A percentile compares a stretch with the other conserved stretches of the same genome.
These are phyloP conservation scores for Pelargonium australe DNA, from an alignment of 441 rosid species.

Conservation along the genomic window DNA sequence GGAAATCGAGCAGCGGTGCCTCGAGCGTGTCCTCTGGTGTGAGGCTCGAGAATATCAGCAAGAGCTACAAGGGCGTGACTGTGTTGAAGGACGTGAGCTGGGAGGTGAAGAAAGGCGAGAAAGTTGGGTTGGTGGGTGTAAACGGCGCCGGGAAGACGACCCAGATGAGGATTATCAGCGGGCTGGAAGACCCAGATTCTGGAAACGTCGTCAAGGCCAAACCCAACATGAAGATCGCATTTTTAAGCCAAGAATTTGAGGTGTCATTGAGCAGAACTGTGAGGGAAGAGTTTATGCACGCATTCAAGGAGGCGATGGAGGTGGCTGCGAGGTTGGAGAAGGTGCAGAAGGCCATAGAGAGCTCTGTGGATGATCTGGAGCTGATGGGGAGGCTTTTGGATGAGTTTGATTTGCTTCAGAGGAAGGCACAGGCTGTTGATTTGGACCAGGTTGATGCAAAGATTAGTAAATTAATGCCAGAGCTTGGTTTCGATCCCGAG, in stretches of 20 bases:
- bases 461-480: conserved; percentile 84
- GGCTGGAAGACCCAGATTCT: conserved; percentile 77
- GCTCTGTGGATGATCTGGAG: conserved; percentile 73
- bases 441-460: conserved; percentile 69
- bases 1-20: conserved; percentile 36
- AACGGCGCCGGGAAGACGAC: conserved; percentile 96
- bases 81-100: conserved; percentile 73
- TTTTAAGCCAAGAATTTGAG: conserved; percentile 86
- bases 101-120: conserved; percentile 91
- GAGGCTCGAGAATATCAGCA: conserved; percentile 73
- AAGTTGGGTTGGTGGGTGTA: conserved; percentile 82
- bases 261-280: conserved; percentile 80
- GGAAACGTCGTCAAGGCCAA: conserved; percentile 79
- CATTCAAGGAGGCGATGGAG: conserved; percentile 86
- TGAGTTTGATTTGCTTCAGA: conserved; percentile 84
- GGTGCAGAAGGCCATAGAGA: conserved; percentile 76
- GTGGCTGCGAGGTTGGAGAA: conserved; percentile 55
- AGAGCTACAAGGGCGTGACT: conserved; percentile 74
- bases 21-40: conserved; percentile 75
- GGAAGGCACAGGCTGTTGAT: conserved; percentile 66
- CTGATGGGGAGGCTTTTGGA: conserved; percentile 91
- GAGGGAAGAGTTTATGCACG: conserved; percentile 84
- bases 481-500: conserved; percentile 66
- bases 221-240: conserved; percentile 60
- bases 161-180: conserved; percentile 77